phyloP scores from a whole-genome alignment of 768 basidiomycete species.

The Lactarius hengduanensis region DNA sequence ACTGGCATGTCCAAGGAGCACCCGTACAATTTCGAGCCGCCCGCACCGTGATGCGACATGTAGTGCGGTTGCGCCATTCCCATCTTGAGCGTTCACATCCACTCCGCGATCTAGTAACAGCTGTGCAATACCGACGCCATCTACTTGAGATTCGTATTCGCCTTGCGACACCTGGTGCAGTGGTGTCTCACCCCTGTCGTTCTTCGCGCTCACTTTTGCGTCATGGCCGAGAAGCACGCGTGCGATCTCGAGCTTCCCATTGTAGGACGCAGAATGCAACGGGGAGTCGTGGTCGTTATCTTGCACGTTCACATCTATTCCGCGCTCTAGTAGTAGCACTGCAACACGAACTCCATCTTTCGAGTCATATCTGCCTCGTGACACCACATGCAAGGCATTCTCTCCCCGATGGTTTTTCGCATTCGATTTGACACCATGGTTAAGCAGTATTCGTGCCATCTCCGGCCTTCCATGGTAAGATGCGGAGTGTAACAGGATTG shows the following conservation, averaged over 20 bases:
- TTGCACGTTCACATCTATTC: background rate
- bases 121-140: background rate
- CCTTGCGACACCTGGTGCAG: background rate
- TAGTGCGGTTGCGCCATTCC: background rate
- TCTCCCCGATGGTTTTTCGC: no score
- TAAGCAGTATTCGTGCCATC: no score
- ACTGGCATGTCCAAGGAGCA: no score
- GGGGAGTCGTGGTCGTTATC: background rate
- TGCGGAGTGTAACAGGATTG: no score
- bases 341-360: background rate
- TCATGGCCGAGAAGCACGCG: background rate
- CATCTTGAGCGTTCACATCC: background rate
- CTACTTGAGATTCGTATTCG: background rate
- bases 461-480: no score
- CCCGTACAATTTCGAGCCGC: no score
- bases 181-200: background rate
- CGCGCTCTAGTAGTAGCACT: background rate
- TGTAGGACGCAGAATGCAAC: background rate
- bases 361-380: background rate
- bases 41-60: background rate
- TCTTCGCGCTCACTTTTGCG: background rate
- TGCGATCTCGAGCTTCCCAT: background rate
- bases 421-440: no score
- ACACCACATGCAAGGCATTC: background rate
- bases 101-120: background rate